A percentile compares a stretch with the other conserved stretches of the same genome.
Conservation (phyloP, 768 basidiomycete genomes). For the Boletus insuetus region DNA sequence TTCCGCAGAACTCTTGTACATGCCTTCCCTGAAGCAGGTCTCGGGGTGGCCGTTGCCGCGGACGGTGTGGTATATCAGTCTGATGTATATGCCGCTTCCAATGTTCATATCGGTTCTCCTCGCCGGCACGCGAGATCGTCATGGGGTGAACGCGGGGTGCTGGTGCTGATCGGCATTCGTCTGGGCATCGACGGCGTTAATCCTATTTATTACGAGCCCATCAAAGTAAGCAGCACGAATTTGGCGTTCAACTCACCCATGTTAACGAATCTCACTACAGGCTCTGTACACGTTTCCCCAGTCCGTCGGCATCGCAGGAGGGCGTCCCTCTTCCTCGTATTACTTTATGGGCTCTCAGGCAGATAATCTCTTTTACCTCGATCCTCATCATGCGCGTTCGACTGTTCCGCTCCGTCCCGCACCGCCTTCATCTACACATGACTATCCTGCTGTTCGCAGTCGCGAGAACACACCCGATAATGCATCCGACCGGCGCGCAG, state of each 20-base stretch:
- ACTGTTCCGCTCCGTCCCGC: conserved; percentile 67
- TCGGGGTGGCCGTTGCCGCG: conserved; percentile 79
- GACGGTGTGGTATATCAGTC: conserved; percentile 83
- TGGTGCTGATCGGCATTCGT: conserved; percentile 83
- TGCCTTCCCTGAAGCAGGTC: conserved; percentile 72
- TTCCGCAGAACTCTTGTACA: conserved; percentile 67
- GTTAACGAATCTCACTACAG: conserved; percentile 37
- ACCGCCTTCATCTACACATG: conserved; percentile 29
- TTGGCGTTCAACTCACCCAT: not conserved
- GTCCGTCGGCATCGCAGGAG: conserved; percentile 94
- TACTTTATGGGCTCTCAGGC: conserved; percentile 96
- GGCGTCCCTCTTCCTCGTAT: conserved; percentile 94
- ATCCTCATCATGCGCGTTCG: conserved; percentile 77
- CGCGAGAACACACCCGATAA: conserved; percentile 33
- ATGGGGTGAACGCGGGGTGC: conserved; percentile 85
- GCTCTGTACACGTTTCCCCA: conserved; percentile 90
- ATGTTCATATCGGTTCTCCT: conserved; percentile 30
- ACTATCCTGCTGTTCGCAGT: conserved; percentile 20
- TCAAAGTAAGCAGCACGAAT: conserved; percentile 50
- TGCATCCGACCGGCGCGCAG: conserved; percentile 25
- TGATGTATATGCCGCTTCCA: conserved; percentile 81
- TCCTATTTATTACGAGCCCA: conserved; percentile 87
- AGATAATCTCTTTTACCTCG: conserved; percentile 80
- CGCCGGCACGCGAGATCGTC: conserved; percentile 28
- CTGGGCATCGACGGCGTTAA: conserved; percentile 93